Conservation (phyloP, 2,329 filamentous ascomycete species). For the Colletotrichum sp. region DNA sequence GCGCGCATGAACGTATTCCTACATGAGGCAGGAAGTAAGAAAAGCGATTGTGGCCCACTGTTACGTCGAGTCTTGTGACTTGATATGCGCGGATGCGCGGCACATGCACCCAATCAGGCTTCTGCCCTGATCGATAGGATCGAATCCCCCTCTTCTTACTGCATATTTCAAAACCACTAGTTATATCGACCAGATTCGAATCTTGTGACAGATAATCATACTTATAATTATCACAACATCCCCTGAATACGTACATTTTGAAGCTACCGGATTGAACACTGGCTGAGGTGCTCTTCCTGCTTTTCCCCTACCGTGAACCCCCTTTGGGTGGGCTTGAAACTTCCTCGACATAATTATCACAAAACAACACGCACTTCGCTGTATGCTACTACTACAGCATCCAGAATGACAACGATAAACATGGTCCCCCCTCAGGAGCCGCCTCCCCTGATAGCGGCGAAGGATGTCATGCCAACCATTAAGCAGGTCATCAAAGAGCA, state of each 20-base stretch:
- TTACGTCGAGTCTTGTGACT: neutral
- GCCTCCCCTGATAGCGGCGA: neutral
- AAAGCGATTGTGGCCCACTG: neutral
- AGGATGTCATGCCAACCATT: neutral
- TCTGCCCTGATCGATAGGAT: neutral
- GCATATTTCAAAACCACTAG: neutral
- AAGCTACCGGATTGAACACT: no score
- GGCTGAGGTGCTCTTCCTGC: no score
- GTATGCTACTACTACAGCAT: rapidly evolving
- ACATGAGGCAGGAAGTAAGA: neutral
- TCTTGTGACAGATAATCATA: neutral
- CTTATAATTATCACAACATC: neutral
- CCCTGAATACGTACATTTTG: no score
- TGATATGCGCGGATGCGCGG: neutral
- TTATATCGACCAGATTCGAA: neutral
- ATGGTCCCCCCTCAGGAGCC: neutral
- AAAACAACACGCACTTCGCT: neutral
- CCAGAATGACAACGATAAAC: neutral
- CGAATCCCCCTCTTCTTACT: neutral
- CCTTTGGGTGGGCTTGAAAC: no score
- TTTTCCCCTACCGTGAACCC: no score
- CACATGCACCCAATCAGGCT: neutral
- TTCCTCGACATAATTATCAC: neutral
- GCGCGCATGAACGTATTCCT: neutral
- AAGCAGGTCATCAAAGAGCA: neutral